Conservation (phyloP, 208 protist genomes). For the Angomonas ambiguus region DNA sequence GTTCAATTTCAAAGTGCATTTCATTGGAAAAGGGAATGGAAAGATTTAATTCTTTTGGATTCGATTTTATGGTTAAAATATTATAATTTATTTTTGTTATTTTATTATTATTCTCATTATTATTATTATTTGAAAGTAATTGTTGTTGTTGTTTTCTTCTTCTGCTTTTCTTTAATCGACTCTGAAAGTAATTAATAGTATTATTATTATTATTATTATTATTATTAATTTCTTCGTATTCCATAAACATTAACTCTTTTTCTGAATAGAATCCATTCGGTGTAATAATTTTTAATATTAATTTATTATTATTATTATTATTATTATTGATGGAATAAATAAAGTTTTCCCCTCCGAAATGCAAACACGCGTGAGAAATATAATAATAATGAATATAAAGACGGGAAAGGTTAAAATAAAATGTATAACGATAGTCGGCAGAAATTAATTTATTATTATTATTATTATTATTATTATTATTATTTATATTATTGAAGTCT, state of each 20-base stretch:
- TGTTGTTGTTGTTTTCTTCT: too few relatives aligned
- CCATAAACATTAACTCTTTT: not conserved
- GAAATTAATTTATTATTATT: not conserved
- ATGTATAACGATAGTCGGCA: too few relatives aligned
- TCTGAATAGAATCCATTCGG: not conserved
- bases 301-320: constrained; percentile 4
- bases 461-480: not conserved
- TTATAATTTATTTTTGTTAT: not conserved
- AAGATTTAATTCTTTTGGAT: too few relatives aligned
- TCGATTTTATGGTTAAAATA: not conserved
- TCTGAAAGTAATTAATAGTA: not conserved
- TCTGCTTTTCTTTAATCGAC: not conserved
- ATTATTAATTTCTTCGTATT: not conserved
- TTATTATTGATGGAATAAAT: not conserved
- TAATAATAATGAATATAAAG: not conserved
- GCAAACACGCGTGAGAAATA: not conserved
- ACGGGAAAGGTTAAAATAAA: not conserved
- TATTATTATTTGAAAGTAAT: constrained; percentile 1
- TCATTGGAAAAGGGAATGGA: not conserved
- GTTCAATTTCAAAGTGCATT: not conserved
- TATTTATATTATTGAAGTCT: too few relatives aligned
- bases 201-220: constrained; percentile 1
- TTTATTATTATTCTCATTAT: constrained; percentile 2
- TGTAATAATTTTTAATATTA: not conserved
- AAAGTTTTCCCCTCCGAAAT: too few relatives aligned